phyloP scores from a whole-genome alignment of 192 early-diverging fungal species.

The Entomortierella chlamydospora region DNA sequence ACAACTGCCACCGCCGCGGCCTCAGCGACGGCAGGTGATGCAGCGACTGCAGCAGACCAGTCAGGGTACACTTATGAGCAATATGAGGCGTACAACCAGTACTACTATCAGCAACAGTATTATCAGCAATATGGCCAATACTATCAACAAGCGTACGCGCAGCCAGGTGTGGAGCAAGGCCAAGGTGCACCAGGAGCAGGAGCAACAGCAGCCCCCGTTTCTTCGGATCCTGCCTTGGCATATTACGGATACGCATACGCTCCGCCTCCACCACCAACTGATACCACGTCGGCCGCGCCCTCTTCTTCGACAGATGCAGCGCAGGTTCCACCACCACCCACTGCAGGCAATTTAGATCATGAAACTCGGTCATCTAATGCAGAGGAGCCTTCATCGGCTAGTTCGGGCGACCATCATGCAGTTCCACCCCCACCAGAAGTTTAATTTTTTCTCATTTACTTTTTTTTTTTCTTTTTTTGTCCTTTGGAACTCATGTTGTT shows the following conservation, averaged over 20 bases:
- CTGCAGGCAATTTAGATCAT: not conserved
- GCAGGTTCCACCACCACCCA: conserved; percentile 25
- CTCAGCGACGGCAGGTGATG: conserved; percentile 6
- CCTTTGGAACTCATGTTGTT: not conserved
- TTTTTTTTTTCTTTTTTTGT: not conserved
- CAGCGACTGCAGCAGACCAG: conserved; percentile 5
- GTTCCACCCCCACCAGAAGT: conserved; percentile 2
- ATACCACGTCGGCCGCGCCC: not conserved
- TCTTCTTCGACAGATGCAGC: conserved; percentile 9
- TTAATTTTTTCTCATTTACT: not conserved
- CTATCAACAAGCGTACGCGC: conserved; percentile 31
- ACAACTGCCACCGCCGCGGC: not conserved
- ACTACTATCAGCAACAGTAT: conserved; percentile 52
- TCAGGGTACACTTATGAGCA: conserved; percentile 46
- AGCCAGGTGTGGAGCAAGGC: conserved; percentile 18
- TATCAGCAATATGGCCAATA: conserved; percentile 52
- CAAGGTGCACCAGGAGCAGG: not conserved
- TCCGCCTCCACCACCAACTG: conserved; percentile 16
- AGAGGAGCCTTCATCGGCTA: not conserved
- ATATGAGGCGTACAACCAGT: conserved; percentile 50
- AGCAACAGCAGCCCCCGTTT: conserved; percentile 12
- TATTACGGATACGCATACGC: conserved; percentile 47
- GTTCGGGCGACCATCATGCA: conserved; percentile 1
- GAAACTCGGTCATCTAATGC: not conserved
- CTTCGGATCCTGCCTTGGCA: conserved; percentile 37